A percentile compares a stretch with the other conserved stretches of the same genome.
phyloP scores from a whole-genome alignment of 202 grass and related monocot species.

The Schoenoplectus tabernaemontani region DNA sequence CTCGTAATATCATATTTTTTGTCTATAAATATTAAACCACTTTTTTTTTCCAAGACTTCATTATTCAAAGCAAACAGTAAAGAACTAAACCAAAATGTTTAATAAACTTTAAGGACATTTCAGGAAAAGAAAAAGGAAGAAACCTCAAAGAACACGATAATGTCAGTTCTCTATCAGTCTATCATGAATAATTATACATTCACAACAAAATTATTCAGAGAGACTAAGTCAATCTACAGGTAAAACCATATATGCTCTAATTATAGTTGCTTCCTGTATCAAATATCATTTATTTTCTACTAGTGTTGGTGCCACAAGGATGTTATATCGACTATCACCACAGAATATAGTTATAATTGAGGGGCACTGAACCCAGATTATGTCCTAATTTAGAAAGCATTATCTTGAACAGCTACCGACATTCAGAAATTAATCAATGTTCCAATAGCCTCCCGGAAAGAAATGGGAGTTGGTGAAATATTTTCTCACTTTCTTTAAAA shows the following conservation, averaged over 20 bases:
- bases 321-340: neutral
- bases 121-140: neutral
- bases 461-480: too few relatives aligned
- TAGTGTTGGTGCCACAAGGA: neutral
- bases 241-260: neutral
- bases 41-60: neutral
- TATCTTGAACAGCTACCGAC: neutral
- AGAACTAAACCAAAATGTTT: neutral
- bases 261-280: neutral
- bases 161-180: neutral
- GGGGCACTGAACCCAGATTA: neutral
- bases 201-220: neutral
- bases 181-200: neutral
- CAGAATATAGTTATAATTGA: neutral
- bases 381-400: conserved; percentile 1
- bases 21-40: neutral
- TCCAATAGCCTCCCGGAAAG: too few relatives aligned
- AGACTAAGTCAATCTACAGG: neutral
- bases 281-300: neutral
- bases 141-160: neutral
- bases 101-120: neutral
- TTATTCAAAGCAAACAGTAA: neutral
- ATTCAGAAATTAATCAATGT: neutral
- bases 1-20: neutral
- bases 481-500: too few relatives aligned